Evolutionary conservation across 2,329 filamentous ascomycete species (phyloP).

Genomic region (Trichoderma sp.): DNA sequence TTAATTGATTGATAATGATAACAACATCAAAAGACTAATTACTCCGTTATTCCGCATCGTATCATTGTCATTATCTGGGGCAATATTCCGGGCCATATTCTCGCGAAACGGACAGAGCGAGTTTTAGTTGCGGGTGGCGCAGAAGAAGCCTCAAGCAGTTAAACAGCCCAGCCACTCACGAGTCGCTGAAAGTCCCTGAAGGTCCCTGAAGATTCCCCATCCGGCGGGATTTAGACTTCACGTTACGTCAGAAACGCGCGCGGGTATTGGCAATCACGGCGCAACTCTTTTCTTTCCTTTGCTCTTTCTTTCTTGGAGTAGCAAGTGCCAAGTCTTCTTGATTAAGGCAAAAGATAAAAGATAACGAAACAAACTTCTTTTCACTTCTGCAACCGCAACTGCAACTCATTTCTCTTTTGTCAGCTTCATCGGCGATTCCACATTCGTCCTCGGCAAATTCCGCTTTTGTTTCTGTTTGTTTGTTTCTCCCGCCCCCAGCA

Average conservation of each 20-base stretch:
- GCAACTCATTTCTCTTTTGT: not conserved
- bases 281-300: not conserved
- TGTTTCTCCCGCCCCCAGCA: not conserved
- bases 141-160: not conserved
- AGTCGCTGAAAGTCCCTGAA: not conserved
- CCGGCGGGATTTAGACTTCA: not conserved
- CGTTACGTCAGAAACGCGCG: conserved; percentile 12
- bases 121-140: conserved; percentile 6
- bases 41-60: not conserved
- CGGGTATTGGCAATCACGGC: conserved; percentile 13
- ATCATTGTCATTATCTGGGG: not conserved
- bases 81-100: not conserved
- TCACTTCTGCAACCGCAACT: not conserved
- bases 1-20: not conserved
- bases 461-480: not conserved
- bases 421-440: not conserved
- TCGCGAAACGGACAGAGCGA: not conserved
- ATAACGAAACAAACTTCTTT: not conserved
- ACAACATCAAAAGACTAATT: no score
- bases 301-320: not conserved
- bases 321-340: not conserved
- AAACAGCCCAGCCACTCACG: not conserved
- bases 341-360: not conserved
- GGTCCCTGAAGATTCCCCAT: not conserved
- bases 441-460: not conserved